Evolutionary conservation across 2,329 filamentous ascomycete genomes (phyloP).

Genomic region (Neonectria faginata): DNA sequence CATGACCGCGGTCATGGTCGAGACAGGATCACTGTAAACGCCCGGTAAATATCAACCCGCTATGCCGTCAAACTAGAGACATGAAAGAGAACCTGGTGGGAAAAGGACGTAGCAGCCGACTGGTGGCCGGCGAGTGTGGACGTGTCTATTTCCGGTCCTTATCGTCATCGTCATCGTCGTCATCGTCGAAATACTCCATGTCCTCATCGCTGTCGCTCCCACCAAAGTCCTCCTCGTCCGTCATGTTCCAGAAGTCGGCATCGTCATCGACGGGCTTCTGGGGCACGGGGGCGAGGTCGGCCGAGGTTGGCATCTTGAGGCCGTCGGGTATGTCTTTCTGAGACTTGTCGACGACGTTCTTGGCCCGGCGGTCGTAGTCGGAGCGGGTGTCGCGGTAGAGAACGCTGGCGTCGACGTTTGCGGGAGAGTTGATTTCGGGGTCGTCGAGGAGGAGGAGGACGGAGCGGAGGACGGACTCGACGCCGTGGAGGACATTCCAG

Average conservation of each 20-base stretch:
- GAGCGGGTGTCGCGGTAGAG: slow-evolving; percentile 80
- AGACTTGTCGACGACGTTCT: slow-evolving; percentile 76
- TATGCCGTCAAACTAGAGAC: slow-evolving; percentile 37
- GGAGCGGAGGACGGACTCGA: slow-evolving; percentile 93
- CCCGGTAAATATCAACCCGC: slow-evolving; percentile 40
- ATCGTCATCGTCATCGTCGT: slow-evolving; percentile 68
- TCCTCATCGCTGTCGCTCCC: slow-evolving; percentile 77
- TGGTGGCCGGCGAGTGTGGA: slow-evolving; percentile 10
- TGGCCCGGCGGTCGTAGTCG: slow-evolving; percentile 77
- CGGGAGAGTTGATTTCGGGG: slow-evolving; percentile 91
- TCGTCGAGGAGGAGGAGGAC: slow-evolving; percentile 93
- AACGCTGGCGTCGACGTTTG: slow-evolving; percentile 93
- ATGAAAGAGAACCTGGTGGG: slow-evolving; percentile 32
- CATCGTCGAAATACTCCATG: slow-evolving; percentile 70
- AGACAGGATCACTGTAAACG: slow-evolving; percentile 38
- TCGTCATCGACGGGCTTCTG: slow-evolving; percentile 74
- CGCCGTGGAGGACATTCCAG: slow-evolving; percentile 93
- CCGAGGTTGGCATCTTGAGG: slow-evolving; percentile 83
- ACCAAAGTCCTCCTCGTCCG: slow-evolving; percentile 81
- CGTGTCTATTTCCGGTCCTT: slow-evolving; percentile 42
- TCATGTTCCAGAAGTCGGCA: slow-evolving; percentile 85
- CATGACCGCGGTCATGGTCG: slow-evolving; percentile 31
- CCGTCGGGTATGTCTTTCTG: slow-evolving; percentile 83
- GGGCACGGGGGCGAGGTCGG: slow-evolving; percentile 70
- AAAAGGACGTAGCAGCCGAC: not conserved